These are phyloP conservation scores for Alternaria tenuissima DNA, from an alignment of 2,329 filamentous ascomycete species.

Conservation along the genomic window DNA sequence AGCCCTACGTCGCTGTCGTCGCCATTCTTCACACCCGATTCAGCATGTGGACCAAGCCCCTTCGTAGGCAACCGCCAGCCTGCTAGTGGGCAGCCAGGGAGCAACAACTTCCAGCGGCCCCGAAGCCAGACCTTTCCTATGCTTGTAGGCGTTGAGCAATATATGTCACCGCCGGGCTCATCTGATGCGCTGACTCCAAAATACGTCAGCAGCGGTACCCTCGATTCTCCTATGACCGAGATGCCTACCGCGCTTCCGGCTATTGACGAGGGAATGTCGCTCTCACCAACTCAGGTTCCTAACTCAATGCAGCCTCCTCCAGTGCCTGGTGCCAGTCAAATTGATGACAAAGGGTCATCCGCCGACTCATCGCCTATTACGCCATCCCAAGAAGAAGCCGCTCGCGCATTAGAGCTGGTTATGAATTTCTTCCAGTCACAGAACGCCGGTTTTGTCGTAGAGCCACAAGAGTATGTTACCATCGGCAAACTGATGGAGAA, in stretches of 20 bases:
- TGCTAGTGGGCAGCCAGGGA: constrained; percentile 57
- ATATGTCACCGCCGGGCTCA: constrained; percentile 60
- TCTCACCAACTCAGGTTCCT: constrained; percentile 46
- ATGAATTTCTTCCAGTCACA: constrained; percentile 81
- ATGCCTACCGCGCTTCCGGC: constrained; percentile 49
- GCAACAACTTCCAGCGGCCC: constrained; percentile 73
- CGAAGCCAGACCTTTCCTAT: constrained; percentile 87
- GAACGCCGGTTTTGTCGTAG: constrained; percentile 72
- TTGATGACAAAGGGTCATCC: constrained; percentile 30
- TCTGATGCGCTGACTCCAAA: constrained; percentile 66
- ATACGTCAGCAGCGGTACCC: constrained; percentile 55
- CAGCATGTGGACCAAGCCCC: constrained; percentile 66
- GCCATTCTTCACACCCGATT: constrained; percentile 81
- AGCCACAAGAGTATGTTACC: constrained; percentile 78
- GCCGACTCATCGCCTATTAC: constrained; percentile 60
- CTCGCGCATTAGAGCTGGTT: constrained; percentile 80
- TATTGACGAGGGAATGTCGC: constrained; percentile 54
- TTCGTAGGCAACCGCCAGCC: constrained; percentile 66
- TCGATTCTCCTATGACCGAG: constrained; percentile 62
- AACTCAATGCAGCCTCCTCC: constrained; percentile 58
- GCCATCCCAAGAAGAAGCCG: constrained; percentile 85
- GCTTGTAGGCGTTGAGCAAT: constrained; percentile 67
- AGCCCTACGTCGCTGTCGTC: constrained; percentile 78
- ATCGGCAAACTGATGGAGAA: constrained; percentile 88
- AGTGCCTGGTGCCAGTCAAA: constrained; percentile 49